Evolutionary conservation across 2,329 filamentous ascomycete species (phyloP), one percentile per base, ranked within the genome.

Genomic region (Trichoderma guizhouense): DNA sequence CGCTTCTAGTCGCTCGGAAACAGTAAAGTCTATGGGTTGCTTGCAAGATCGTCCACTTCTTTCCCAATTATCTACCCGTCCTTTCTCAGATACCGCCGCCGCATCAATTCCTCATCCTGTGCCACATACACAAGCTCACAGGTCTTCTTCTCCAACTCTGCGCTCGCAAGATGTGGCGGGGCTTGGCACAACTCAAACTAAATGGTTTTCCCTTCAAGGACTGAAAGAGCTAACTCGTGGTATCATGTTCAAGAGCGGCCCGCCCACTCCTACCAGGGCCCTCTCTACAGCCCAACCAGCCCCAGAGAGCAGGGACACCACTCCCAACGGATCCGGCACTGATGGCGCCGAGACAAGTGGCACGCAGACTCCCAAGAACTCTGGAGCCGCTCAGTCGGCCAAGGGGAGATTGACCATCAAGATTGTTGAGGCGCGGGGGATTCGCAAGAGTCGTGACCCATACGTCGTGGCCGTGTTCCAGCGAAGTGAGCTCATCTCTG

Each of bases 391-490:
- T 6, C 90, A 91, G 11, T 85, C 90, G 26, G 87, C 93, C 26
- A 95, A 93, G 81, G 96, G 96, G 72, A 97, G 96, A 81, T 86
- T 99, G 71, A 93, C 91, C 39, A 93, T 99, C 77, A 94, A 93
- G 79, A 96, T 99, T 69, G 87, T 91, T 65, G 94, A 98, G 81
- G 96, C 92, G 62, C 89, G 94, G 77, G 93, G 93, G 11, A 83
- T 99, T 67, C 89, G 92, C 73, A 93, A 91, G 72, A 94, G 94
- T 79, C 90, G 91, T 72, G 93, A 98, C 78, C 96, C 96, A 1
- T 99, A 99, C 78, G 93, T 98, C 67, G 94, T 99, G 12, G 97
- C 93, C 72, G 95, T 98, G 30, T 99, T 98, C 79, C 96, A 99
- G 81, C 93, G 94, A 80, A 97, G 95, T 79, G 96, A 99, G 81